phyloP scores from a whole-genome alignment of 495 filamentous ascomycete species.

The Pseudotulostoma volvatum region DNA sequence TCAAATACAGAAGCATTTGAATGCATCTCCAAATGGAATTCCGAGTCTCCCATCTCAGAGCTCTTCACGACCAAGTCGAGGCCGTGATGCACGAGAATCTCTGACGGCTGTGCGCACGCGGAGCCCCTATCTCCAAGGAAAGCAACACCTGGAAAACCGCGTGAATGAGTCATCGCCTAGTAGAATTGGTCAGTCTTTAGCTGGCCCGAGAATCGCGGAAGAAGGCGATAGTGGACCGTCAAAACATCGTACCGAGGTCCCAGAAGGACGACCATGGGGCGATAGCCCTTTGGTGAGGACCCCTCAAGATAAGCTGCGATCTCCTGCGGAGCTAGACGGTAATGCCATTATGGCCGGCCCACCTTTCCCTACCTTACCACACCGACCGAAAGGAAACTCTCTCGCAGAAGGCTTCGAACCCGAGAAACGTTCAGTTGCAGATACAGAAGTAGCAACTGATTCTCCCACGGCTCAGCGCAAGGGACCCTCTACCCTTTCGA shows the following conservation, averaged over 20 bases:
- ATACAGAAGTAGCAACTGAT: constrained; percentile 16
- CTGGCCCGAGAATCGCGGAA: constrained; percentile 50
- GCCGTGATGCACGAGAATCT: constrained; percentile 75
- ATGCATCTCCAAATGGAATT: constrained; percentile 61
- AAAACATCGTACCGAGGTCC: constrained; percentile 16
- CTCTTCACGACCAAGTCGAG: constrained; percentile 75
- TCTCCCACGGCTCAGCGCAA: constrained; percentile 20
- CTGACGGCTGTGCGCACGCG: constrained; percentile 79
- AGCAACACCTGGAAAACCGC: constrained; percentile 40
- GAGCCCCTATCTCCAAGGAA: constrained; percentile 49
- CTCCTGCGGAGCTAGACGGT: constrained; percentile 20
- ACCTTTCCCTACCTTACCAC: constrained; percentile 17
- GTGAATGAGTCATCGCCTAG: constrained; percentile 46
- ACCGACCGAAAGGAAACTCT: constrained; percentile 17
- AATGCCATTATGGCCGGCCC: constrained; percentile 11
- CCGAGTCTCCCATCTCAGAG: constrained; percentile 77
- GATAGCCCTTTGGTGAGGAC: constrained; percentile 37
- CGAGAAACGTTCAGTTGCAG: constrained; percentile 31
- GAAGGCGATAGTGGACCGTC: constrained; percentile 31
- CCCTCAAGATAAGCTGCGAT: constrained; percentile 42
- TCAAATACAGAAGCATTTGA: constrained; percentile 86
- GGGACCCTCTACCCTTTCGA: constrained; percentile 13
- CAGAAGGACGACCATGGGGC: constrained; percentile 17
- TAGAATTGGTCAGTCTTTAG: constrained; percentile 27
- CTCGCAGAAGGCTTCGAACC: constrained; percentile 28